phyloP scores from a whole-genome alignment of 225 moss, liverwort and hornwort species.

The Physcomitrellopsis africana region DNA sequence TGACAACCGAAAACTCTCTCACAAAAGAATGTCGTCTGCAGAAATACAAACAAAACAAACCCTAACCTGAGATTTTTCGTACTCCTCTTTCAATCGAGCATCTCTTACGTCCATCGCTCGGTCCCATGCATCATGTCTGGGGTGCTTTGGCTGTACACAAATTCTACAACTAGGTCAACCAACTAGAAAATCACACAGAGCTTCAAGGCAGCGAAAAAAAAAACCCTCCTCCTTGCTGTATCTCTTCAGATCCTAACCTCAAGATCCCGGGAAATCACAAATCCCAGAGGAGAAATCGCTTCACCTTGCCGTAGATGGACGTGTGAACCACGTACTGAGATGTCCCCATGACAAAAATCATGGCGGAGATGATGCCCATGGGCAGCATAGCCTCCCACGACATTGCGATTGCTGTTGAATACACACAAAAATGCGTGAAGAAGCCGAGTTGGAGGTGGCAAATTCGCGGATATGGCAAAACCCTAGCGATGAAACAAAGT shows the following conservation, averaged over 20 bases:
- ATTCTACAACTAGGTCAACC: slow-evolving; percentile 4
- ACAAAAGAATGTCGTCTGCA: background rate
- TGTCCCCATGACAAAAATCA: slow-evolving; percentile 75
- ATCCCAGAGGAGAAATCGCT: background rate
- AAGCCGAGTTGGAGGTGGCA: background rate
- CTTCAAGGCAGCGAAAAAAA: background rate
- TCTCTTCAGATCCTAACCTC: background rate
- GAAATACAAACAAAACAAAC: no score
- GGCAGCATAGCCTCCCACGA: slow-evolving; percentile 81
- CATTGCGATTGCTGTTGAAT: slow-evolving; percentile 23
- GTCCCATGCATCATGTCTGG: slow-evolving; percentile 61
- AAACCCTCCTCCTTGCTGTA: background rate
- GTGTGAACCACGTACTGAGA: slow-evolving; percentile 71
- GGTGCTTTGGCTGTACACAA: slow-evolving; percentile 73
- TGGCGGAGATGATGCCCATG: slow-evolving; percentile 76
- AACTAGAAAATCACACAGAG: background rate
- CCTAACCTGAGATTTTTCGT: slow-evolving; percentile 24
- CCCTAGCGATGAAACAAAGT: slow-evolving; percentile 26
- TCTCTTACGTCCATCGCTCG: slow-evolving; percentile 65
- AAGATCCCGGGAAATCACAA: background rate
- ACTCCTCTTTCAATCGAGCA: slow-evolving; percentile 51
- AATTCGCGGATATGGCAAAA: slow-evolving; percentile 34
- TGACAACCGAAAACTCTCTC: background rate
- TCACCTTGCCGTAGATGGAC: slow-evolving; percentile 71
- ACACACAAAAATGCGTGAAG: background rate